Percentiles rank a stretch among this genome's conserved stretches.
phyloP scores from a whole-genome alignment of 1,139 yeast genomes.

The Scheffersomyces segobiensis region DNA sequence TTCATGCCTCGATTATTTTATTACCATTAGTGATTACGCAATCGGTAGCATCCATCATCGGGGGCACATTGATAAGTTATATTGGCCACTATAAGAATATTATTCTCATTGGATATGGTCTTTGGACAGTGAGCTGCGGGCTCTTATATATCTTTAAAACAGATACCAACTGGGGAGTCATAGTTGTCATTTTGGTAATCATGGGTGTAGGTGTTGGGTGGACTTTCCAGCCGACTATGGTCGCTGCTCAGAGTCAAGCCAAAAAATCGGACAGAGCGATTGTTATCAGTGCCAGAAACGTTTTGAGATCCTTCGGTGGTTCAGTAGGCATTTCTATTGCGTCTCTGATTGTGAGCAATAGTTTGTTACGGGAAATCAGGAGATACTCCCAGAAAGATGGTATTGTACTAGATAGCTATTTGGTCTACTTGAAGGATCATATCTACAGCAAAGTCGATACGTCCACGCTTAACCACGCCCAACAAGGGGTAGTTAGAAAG shows the following conservation, averaged over 20 bases:
- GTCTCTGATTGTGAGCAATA: constrained; percentile 18
- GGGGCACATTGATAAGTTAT: constrained; percentile 17
- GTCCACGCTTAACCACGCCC: constrained; percentile 8
- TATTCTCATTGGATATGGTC: constrained; percentile 12
- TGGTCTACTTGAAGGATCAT: constrained; percentile 13
- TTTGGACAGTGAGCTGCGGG: constrained; percentile 18
- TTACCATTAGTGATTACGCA: constrained; percentile 19
- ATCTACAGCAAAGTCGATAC: constrained; percentile 15
- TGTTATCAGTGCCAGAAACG: constrained; percentile 21
- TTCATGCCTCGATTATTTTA: constrained; percentile 15
- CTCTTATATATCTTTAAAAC: constrained; percentile 13
- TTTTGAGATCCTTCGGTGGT: constrained; percentile 22
- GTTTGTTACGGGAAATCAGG: constrained; percentile 13
- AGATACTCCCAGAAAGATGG: constrained; percentile 4
- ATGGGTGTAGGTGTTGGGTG: constrained; percentile 22
- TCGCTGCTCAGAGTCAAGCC: constrained; percentile 23
- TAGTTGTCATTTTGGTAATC: constrained; percentile 15
- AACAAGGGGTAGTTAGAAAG: constrained; percentile 10
- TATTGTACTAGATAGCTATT: constrained; percentile 9
- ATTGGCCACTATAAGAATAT: constrained; percentile 18
- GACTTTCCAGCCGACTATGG: constrained; percentile 25
- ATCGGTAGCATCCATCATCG: constrained; percentile 16
- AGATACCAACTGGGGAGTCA: constrained; percentile 11
- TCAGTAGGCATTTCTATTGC: constrained; percentile 21
- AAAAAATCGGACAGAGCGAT: constrained; percentile 21